A percentile compares a stretch with the other conserved stretches of the same genome.
These are phyloP conservation scores for Chrysopogon serrulatus DNA, from an alignment of 176 grass and related monocot species.

Conservation along the genomic window DNA sequence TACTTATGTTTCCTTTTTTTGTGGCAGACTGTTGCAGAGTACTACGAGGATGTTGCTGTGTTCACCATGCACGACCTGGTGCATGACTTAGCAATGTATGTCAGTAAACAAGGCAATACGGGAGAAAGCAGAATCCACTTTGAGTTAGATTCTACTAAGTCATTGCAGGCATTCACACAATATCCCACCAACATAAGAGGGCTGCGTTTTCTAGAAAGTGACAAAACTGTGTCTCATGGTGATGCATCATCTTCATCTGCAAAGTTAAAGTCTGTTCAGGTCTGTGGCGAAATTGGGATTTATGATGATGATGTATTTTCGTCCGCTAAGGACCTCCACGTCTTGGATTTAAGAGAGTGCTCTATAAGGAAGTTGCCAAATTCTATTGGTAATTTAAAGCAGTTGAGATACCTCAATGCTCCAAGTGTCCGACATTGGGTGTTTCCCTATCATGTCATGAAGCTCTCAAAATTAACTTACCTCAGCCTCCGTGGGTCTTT, in stretches of 20 bases:
- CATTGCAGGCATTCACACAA: neutral
- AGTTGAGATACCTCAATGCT: conserved; percentile 20
- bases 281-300: neutral
- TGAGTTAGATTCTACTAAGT: neutral
- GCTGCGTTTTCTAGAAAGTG: neutral
- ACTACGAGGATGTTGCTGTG: too few species aligned
- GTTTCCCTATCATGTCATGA: neutral
- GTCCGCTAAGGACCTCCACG: neutral
- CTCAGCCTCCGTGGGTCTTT: conserved; percentile 7
- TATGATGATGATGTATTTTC: neutral
- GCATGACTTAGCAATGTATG: conserved; percentile 11
- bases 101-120: neutral
- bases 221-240: too few species aligned
- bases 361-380: neutral
- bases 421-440: neutral
- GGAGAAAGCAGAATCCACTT: neutral
- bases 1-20: too few species aligned
- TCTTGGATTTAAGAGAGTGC: conserved; percentile 10
- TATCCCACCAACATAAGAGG: neutral
- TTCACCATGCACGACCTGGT: neutral
- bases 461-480: neutral
- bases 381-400: neutral
- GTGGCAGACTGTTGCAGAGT: too few species aligned
- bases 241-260: too few species aligned
- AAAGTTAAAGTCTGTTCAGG: too few species aligned